Base-by-base conservation (phyloP, 2,329 filamentous ascomycete genomes). In the Colletotrichum caudatum region DNA sequence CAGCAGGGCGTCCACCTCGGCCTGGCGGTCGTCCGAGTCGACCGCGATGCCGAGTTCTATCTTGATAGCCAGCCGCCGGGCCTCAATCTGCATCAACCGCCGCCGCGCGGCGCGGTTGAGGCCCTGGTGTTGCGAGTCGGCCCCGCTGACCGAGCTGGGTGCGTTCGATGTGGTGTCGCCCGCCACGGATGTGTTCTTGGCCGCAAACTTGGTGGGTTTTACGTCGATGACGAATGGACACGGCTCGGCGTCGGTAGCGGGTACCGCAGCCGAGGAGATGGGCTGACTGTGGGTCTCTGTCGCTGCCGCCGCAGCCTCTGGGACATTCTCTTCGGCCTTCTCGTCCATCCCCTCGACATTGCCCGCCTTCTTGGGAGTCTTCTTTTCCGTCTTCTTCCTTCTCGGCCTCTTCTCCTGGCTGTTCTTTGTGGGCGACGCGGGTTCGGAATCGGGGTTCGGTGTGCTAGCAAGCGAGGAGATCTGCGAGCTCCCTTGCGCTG, bases 21-120 rank as follows among this genome's bases (percentile, higher is more conserved):
- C 50, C 44, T 58, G 44, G 33, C 69, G 64, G 39, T 73, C 69
- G 35, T 72, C 62, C 46, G 72, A 73, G 9, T 69, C 72, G 33
- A 37, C 41, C 9, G 69, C 29, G 20, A 73, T 64, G 37, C 61
- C 64, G 23, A 73, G 72, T 23, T 67, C 48, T 61, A 58, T 64
- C 51, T 66, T 69, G 50, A 72, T 72, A 37, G 35, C 51, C 9
- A 37, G 41, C 33, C 69, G 72, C 5, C 62, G 69, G 29, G 44
- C 64, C 18, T 72, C 72, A 29, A 73, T 73, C 37, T 69, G 64
- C 51, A 64, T 61, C 46, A 72, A 58, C 9, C 72, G 69, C 35
- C 72, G 56, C 51, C 72, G 68, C 3, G 72, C 72, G 8, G 69
- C 72, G 50, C 72, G 64, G 57, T 73, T 73, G n/a, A 72, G 69